These are phyloP conservation scores for Paxillus ammoniavirescens DNA, from an alignment of 768 basidiomycete species.

Conservation along the genomic window DNA sequence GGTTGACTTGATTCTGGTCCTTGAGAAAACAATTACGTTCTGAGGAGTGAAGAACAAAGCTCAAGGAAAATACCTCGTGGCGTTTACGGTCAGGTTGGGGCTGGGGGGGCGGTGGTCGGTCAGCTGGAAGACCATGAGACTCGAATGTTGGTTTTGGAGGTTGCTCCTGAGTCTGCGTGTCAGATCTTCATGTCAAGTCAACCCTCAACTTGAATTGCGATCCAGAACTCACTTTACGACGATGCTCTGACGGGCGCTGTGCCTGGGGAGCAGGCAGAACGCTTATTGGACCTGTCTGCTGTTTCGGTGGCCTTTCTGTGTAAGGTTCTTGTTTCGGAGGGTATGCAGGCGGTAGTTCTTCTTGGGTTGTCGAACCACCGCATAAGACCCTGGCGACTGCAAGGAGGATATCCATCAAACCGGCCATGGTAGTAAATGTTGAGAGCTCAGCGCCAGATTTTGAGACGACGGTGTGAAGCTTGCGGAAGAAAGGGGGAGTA, in stretches of 20 bases:
- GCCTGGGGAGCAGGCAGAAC: constrained; percentile 2
- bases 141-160: constrained; percentile 13
- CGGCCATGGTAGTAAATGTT: constrained; percentile 13
- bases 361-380: constrained; percentile 14
- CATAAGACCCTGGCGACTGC: constrained; percentile 23
- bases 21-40: constrained; percentile 19
- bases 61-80: constrained; percentile 14
- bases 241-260: neutral
- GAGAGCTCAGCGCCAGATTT: neutral
- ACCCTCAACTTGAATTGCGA: too few species aligned
- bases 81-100: constrained; percentile 16
- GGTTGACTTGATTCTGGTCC: constrained; percentile 63
- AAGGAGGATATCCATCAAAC: constrained; percentile 27
- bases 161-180: constrained; percentile 12
- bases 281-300: neutral
- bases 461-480: neutral
- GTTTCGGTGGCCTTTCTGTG: constrained; percentile 11
- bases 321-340: neutral
- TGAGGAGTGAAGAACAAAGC: neutral
- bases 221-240: constrained; percentile 12
- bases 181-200: neutral
- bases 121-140: constrained; percentile 4
- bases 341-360: constrained; percentile 60
- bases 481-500: too few species aligned
- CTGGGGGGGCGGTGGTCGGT: constrained; percentile 6